A percentile compares a stretch with the other conserved stretches of the same genome.
Evolutionary conservation across 208 protist genomes (phyloP).

Genomic region (Leishmania major): DNA sequence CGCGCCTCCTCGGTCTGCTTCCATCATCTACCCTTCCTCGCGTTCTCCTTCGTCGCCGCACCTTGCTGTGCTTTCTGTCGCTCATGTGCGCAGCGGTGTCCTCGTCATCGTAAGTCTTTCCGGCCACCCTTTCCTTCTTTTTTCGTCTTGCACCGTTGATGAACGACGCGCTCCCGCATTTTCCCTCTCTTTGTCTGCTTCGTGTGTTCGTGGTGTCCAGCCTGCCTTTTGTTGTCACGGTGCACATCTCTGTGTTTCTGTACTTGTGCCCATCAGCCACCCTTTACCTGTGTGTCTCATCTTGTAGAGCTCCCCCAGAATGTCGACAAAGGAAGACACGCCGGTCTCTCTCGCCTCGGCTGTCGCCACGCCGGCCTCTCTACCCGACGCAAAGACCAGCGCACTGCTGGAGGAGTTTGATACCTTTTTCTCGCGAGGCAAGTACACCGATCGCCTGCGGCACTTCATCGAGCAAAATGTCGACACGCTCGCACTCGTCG

Average conservation of each 20-base stretch:
- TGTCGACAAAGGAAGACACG: neutral
- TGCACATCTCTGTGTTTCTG: neutral
- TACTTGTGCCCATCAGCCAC: neutral
- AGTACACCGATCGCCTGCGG: conserved; percentile 64
- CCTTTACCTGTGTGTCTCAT: neutral
- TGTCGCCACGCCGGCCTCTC: neutral
- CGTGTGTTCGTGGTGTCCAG: neutral
- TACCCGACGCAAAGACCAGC: neutral
- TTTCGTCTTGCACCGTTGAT: neutral
- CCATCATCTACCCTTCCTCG: neutral
- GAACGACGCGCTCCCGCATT: neutral
- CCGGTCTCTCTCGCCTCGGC: neutral
- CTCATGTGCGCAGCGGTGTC: neutral
- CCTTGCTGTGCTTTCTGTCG: neutral
- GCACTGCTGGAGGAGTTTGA: conserved; percentile 57
- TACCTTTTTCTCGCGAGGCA: conserved; percentile 63
- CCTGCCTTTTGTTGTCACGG: neutral
- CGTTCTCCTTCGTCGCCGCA: neutral
- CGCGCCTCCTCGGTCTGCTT: neutral
- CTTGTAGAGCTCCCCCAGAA: neutral
- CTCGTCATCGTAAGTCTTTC: neutral
- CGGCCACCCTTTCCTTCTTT: neutral
- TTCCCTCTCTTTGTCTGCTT: neutral
- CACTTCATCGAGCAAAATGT: conserved; percentile 63
- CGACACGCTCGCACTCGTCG: conserved; percentile 31